Evolutionary conservation across 1,284 basidiomycete genomes (phyloP).

Genomic region (Uromyces viciae-fabae): DNA sequence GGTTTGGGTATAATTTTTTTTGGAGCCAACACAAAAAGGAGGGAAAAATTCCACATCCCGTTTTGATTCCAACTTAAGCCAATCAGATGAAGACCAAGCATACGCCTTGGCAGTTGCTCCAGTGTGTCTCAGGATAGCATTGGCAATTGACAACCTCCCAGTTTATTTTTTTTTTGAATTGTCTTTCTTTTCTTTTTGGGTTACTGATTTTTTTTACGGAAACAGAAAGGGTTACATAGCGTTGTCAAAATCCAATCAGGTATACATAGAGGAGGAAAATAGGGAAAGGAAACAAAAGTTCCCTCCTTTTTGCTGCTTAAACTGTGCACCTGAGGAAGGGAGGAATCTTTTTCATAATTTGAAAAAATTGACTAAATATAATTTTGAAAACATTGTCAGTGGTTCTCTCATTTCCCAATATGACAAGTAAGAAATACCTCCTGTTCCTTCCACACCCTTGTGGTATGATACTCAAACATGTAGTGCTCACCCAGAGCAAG

Average conservation of each 20-base stretch:
- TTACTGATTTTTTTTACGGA: neutral
- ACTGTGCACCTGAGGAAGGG: neutral
- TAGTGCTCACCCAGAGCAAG: too few species aligned
- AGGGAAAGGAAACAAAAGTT: neutral
- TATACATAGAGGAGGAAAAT: neutral
- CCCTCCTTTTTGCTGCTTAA: neutral
- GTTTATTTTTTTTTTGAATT: neutral
- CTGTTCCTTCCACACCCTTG: too few species aligned
- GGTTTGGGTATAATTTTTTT: conserved; percentile 7
- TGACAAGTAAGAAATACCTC: too few species aligned
- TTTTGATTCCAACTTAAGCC: neutral
- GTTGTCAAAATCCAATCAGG: neutral
- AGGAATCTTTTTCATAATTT: neutral
- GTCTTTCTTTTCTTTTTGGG: too few species aligned
- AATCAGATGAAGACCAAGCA: neutral
- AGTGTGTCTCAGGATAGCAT: neutral
- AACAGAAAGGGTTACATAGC: neutral
- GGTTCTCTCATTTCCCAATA: too few species aligned
- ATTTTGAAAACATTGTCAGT: neutral
- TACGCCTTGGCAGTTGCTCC: too few species aligned
- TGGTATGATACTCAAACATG: too few species aligned
- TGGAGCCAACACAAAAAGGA: neutral
- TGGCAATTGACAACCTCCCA: neutral
- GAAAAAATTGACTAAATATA: neutral
- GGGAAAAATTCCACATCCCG: neutral